Evolutionary conservation across 192 early-diverging fungal species (phyloP).

Genomic region (Rhizophagus prolifer): DNA sequence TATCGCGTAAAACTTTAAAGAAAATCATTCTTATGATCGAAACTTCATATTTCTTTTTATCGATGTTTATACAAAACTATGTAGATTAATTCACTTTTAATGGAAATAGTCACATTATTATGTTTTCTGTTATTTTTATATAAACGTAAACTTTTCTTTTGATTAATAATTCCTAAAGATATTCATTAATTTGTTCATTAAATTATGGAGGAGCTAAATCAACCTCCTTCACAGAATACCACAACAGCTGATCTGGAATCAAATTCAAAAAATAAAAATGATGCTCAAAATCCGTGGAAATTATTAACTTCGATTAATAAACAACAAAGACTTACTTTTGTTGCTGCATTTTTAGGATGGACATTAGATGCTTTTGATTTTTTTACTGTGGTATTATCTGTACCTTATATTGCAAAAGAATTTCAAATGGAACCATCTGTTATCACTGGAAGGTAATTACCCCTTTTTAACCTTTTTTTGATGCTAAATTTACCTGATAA

Average conservation of each 20-base stretch:
- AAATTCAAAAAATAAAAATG: neutral
- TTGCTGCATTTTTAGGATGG: slow-evolving; percentile 66
- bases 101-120: no score
- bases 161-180: no score
- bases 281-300: slow-evolving; percentile 12
- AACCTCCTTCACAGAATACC: neutral
- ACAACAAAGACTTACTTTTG: neutral
- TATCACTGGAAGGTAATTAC: slow-evolving; percentile 43
- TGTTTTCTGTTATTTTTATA: no score
- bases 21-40: no score
- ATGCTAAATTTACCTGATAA: neutral
- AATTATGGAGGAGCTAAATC: neutral
- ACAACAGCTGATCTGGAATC: neutral
- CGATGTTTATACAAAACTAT: no score
- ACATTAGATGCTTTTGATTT: slow-evolving; percentile 74
- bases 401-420: slow-evolving; percentile 53
- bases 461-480: neutral
- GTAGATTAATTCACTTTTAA: no score
- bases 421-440: slow-evolving; percentile 55
- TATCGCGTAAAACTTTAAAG: no score
- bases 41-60: no score
- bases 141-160: no score
- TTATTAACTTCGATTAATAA: neutral
- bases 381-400: slow-evolving; percentile 59
- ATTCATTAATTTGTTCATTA: no score